A percentile compares a stretch with the other conserved stretches of the same genome.
phyloP scores from a whole-genome alignment of 306 rosid species.

The Prosopis cineraria region DNA sequence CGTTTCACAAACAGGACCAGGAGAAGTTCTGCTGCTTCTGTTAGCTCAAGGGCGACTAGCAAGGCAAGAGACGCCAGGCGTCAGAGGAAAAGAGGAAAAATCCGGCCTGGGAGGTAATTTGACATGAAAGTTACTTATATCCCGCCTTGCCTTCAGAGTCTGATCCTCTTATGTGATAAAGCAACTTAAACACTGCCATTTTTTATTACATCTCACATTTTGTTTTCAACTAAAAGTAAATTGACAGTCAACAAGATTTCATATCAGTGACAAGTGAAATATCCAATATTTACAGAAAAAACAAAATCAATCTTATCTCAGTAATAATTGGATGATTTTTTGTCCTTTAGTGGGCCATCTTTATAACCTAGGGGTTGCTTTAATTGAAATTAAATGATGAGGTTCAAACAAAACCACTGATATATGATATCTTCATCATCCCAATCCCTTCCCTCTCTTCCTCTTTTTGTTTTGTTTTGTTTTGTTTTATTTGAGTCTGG shows the following conservation, averaged over 20 bases:
- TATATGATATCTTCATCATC: not conserved
- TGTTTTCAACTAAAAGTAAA: not conserved
- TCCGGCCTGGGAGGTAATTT: constrained; percentile 94
- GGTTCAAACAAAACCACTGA: not conserved
- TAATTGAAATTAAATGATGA: not conserved
- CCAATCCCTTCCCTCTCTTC: not conserved
- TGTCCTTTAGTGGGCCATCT: not conserved
- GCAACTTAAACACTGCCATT: not conserved
- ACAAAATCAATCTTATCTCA: not conserved
- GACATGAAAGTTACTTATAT: constrained; percentile 10
- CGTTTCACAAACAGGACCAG: constrained; percentile 64
- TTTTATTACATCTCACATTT: not conserved
- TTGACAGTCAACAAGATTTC: not conserved
- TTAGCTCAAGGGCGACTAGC: constrained; percentile 68
- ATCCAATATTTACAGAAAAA: not conserved
- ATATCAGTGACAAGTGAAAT: not conserved
- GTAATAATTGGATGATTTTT: not conserved
- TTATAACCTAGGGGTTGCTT: not conserved
- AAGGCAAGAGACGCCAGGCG: constrained; percentile 85
- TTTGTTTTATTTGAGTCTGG: not conserved
- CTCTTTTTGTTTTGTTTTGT: constrained; percentile 13
- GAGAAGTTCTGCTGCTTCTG: constrained; percentile 66
- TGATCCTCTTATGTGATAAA: not conserved
- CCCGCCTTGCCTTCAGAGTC: not conserved
- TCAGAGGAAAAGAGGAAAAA: constrained; percentile 91